Percentiles rank a stretch among this genome's conserved stretches.
Evolutionary conservation across 2,329 filamentous ascomycete species (phyloP).

Genomic region (Helicocarpus griseus): DNA sequence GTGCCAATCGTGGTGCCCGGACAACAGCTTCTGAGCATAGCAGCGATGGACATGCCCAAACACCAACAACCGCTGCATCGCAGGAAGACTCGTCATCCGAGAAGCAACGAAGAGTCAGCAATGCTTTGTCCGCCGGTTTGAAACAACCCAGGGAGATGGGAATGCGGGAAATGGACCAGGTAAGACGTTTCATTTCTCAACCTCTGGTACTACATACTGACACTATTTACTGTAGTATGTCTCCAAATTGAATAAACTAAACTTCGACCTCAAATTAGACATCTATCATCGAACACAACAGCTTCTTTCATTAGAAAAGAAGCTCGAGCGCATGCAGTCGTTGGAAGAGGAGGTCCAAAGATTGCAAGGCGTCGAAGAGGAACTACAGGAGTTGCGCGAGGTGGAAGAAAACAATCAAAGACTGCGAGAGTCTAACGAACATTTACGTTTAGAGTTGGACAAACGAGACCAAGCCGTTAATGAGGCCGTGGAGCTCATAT

Average conservation of each 20-base stretch:
- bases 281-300: constrained; percentile 33
- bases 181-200: constrained; percentile 13
- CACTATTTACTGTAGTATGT: constrained; percentile 25
- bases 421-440: constrained; percentile 28
- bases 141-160: constrained; percentile 33
- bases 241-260: constrained; percentile 34
- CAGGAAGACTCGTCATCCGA: constrained; percentile 28
- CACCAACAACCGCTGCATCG: constrained; percentile 13
- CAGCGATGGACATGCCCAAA: constrained; percentile 16
- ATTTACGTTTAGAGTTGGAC: constrained; percentile 28
- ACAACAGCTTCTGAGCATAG: constrained; percentile 17
- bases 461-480: constrained; percentile 32
- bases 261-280: constrained; percentile 35
- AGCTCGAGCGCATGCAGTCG: constrained; percentile 27
- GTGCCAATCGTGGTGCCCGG: constrained; percentile 25
- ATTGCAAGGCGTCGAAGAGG: constrained; percentile 22
- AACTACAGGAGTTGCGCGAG: constrained; percentile 28
- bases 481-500: constrained; percentile 36
- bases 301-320: constrained; percentile 26
- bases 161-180: constrained; percentile 34
- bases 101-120: constrained; percentile 24
- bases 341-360: constrained; percentile 27
- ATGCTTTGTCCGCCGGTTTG: constrained; percentile 20
- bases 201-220: constrained; percentile 1
- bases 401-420: constrained; percentile 27